A percentile compares a stretch with the other conserved stretches of the same genome.
Conservation (phyloP, 2,329 filamentous ascomycete genomes). For the Periglandula ipomoeae region DNA sequence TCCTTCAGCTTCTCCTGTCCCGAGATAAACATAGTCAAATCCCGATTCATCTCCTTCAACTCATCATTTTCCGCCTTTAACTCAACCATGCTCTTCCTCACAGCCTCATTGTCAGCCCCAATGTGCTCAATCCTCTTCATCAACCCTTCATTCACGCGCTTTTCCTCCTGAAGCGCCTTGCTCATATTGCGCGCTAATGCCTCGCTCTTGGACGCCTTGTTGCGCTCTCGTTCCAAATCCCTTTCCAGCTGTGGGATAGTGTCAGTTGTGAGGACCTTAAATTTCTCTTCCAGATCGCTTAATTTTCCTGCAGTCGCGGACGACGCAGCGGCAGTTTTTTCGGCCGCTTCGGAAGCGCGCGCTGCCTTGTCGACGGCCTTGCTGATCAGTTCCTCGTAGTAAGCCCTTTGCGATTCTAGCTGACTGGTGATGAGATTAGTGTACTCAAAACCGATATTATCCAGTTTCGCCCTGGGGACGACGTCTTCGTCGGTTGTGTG, state of each 20-base stretch:
- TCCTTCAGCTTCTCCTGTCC: slow-evolving; percentile 72
- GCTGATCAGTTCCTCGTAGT: slow-evolving; percentile 87
- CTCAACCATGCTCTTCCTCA: slow-evolving; percentile 48
- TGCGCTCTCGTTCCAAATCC: slow-evolving; percentile 59
- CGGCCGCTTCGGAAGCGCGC: slow-evolving; percentile 59
- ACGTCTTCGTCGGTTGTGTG: slow-evolving; percentile 48
- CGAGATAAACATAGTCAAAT: slow-evolving; percentile 79
- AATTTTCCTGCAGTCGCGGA: slow-evolving; percentile 42
- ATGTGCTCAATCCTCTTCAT: slow-evolving; percentile 74
- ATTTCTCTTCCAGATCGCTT: slow-evolving; percentile 35
- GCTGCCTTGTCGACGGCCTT: slow-evolving; percentile 85
- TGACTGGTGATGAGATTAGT: slow-evolving; percentile 89
- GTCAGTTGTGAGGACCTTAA: slow-evolving; percentile 39
- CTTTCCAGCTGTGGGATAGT: slow-evolving; percentile 62
- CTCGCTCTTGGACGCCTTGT: slow-evolving; percentile 61
- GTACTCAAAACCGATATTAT: slow-evolving; percentile 85
- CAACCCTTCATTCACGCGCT: slow-evolving; percentile 70
- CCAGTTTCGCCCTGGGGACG: slow-evolving; percentile 59
- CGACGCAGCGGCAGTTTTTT: slow-evolving; percentile 46
- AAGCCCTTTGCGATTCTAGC: slow-evolving; percentile 82
- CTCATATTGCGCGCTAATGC: slow-evolving; percentile 67
- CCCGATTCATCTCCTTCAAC: slow-evolving; percentile 76
- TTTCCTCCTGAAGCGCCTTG: slow-evolving; percentile 76
- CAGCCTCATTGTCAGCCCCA: slow-evolving; percentile 48
- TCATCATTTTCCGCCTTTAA: slow-evolving; percentile 59